These are phyloP conservation scores for Trichaptum fuscoviolaceum DNA, from an alignment of 768 basidiomycete species.

Conservation along the genomic window DNA sequence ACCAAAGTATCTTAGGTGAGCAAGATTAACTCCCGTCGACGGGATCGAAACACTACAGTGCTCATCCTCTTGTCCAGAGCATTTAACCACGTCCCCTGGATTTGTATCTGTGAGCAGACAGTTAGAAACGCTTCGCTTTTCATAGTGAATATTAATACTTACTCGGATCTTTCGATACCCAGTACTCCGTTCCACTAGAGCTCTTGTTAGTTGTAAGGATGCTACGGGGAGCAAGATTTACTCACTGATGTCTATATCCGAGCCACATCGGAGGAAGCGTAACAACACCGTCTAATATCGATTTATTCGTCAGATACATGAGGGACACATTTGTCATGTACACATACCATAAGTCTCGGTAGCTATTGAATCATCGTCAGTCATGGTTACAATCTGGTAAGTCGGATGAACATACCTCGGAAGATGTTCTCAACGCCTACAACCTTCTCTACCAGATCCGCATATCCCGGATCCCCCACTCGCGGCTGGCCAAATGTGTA, in stretches of 20 bases:
- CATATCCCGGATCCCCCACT: slow-evolving; percentile 36
- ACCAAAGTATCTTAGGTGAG: slow-evolving; percentile 41
- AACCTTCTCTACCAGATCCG: slow-evolving; percentile 32
- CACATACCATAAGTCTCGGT: slow-evolving; percentile 24
- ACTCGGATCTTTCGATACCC: slow-evolving; percentile 43
- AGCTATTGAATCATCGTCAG: slow-evolving; percentile 29
- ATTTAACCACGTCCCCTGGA: slow-evolving; percentile 35
- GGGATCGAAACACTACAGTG: slow-evolving; percentile 42
- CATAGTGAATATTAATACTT: slow-evolving; percentile 5
- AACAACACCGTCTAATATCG: slow-evolving; percentile 41
- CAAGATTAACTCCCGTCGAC: slow-evolving; percentile 41
- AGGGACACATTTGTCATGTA: neutral
- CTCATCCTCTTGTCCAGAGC: slow-evolving; percentile 41
- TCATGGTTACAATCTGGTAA: slow-evolving; percentile 20
- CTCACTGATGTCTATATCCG: slow-evolving; percentile 44
- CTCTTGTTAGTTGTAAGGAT: slow-evolving; percentile 16
- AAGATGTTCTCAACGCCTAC: slow-evolving; percentile 35
- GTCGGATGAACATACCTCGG: slow-evolving; percentile 28
- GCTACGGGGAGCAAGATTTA: slow-evolving; percentile 7
- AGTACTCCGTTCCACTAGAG: slow-evolving; percentile 36
- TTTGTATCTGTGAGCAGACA: slow-evolving; percentile 16
- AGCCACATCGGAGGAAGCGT: slow-evolving; percentile 39
- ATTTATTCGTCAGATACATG: slow-evolving; percentile 12
- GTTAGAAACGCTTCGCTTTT: neutral
- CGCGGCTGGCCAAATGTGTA: slow-evolving; percentile 53